A percentile compares a stretch with the other conserved stretches of the same genome.
phyloP scores from a whole-genome alignment of 75 land plant genomes.

The Picea glauca region DNA sequence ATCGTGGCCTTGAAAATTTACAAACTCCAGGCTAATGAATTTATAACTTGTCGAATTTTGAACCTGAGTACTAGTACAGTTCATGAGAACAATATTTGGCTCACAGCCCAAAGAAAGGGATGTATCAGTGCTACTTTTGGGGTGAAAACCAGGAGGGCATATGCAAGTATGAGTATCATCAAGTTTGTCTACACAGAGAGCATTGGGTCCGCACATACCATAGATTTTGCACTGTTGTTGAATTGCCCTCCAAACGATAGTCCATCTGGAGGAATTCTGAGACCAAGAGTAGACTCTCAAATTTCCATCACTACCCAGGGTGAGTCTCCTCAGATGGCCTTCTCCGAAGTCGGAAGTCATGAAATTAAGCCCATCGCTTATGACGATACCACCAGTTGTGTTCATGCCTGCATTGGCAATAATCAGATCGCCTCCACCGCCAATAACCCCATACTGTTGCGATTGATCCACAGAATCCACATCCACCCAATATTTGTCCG shows the following conservation, averaged over 20 bases:
- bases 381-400: slow-evolving; percentile 2
- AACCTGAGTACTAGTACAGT: background rate
- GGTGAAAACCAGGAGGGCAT: slow-evolving; percentile 36
- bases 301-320: slow-evolving; percentile 35
- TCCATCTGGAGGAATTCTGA: slow-evolving; percentile 12
- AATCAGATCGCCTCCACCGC: too few relatives aligned
- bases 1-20: too few relatives aligned
- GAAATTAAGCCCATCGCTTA: background rate
- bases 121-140: background rate
- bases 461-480: too few relatives aligned
- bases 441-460: too few relatives aligned
- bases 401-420: background rate
- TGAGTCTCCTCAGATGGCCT: slow-evolving; percentile 17
- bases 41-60: too few relatives aligned
- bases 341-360: slow-evolving; percentile 10
- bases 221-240: slow-evolving; percentile 28
- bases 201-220: slow-evolving; percentile 36
- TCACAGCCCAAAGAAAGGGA: background rate
- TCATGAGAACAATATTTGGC: background rate
- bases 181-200: slow-evolving; percentile 18
- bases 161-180: slow-evolving; percentile 7
- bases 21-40: background rate
- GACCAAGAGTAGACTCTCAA: slow-evolving; percentile 33
- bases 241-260: slow-evolving; percentile 31
- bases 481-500: too few relatives aligned